These are phyloP conservation scores for Gracilaria caudata DNA, from an alignment of 23 red algal species.

Conservation along the genomic window DNA sequence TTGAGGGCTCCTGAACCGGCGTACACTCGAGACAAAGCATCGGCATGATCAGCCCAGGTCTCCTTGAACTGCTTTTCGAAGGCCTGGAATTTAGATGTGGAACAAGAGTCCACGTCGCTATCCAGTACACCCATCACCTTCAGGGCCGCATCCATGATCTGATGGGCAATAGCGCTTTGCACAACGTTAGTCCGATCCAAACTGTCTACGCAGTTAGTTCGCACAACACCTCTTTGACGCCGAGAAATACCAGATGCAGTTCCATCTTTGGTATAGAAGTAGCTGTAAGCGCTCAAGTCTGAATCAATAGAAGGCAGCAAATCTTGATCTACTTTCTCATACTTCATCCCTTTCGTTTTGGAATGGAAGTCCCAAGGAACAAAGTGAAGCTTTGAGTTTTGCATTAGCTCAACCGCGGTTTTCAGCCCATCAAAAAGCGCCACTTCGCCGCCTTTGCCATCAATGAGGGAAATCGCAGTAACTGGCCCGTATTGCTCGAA, in stretches of 20 bases:
- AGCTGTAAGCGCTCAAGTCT: conserved; percentile 66
- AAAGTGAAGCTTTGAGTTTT: conserved; percentile 70
- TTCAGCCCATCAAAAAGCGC: conserved; percentile 39
- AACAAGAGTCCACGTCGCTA: conserved; percentile 53
- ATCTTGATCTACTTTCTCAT: conserved; percentile 81
- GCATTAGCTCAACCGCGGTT: conserved; percentile 57
- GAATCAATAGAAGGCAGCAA: conserved; percentile 70
- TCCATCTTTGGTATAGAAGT: conserved; percentile 71
- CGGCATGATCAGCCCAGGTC: conserved; percentile 92
- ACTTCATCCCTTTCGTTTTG: conserved; percentile 89
- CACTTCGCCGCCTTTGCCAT: conserved; percentile 73
- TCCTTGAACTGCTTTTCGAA: conserved; percentile 79
- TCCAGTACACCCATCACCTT: conserved; percentile 74
- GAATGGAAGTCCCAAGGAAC: conserved; percentile 95
- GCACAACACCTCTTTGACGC: conserved; percentile 83
- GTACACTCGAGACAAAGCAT: conserved; percentile 85
- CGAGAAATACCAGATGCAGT: conserved; percentile 29
- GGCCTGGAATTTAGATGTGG: conserved; percentile 55
- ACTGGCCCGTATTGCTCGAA: conserved; percentile 82
- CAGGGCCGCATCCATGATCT: conserved; percentile 67
- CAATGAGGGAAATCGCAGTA: conserved; percentile 82
- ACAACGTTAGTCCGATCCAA: conserved; percentile 98
- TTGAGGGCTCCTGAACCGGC: conserved; percentile 91
- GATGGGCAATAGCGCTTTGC: conserved; percentile 83
- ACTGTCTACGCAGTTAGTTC: conserved; percentile 94